Evolutionary conservation across 228 moss, liverwort and hornwort species (phyloP).

Genomic region (Sphagnum magellanicum): DNA sequence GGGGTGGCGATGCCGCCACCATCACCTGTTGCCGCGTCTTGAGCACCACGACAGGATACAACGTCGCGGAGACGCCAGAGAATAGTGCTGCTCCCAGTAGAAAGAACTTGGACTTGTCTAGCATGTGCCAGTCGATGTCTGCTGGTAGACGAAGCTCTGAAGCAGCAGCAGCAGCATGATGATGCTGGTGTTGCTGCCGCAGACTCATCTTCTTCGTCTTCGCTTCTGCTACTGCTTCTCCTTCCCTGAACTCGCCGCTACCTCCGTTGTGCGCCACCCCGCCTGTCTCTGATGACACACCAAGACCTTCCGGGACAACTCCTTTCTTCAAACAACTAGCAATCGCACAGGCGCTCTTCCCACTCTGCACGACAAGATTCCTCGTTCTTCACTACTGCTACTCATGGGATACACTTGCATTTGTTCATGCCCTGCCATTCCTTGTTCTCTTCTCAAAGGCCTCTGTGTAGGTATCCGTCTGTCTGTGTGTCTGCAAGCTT

Average conservation of each 20-base stretch:
- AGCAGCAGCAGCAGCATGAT: slow-evolving; percentile 20
- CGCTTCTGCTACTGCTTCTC: not conserved
- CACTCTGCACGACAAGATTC: slow-evolving; percentile 32
- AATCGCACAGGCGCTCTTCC: slow-evolving; percentile 61
- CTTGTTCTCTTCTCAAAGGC: too few relatives aligned
- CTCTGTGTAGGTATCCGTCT: too few relatives aligned
- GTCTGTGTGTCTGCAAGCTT: too few relatives aligned
- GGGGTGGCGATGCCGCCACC: slow-evolving; percentile 20
- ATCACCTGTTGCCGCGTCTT: slow-evolving; percentile 59
- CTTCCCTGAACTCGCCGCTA: not conserved
- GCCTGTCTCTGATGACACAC: not conserved
- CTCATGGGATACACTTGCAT: not conserved
- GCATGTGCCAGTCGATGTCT: slow-evolving; percentile 69
- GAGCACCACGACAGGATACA: slow-evolving; percentile 50
- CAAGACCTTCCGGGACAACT: not conserved
- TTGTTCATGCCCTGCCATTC: not conserved
- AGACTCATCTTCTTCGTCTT: slow-evolving; percentile 29
- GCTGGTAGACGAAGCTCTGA: slow-evolving; percentile 51
- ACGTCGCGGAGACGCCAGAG: slow-evolving; percentile 52
- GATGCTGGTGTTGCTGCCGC: slow-evolving; percentile 40
- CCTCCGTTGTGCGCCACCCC: not conserved
- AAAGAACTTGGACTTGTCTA: slow-evolving; percentile 59
- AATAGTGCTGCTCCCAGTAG: slow-evolving; percentile 57
- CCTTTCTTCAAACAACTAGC: slow-evolving; percentile 14
- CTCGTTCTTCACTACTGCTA: not conserved